Conservation (phyloP, 2,329 filamentous ascomycete species). For the Trichoderma atroviride region DNA sequence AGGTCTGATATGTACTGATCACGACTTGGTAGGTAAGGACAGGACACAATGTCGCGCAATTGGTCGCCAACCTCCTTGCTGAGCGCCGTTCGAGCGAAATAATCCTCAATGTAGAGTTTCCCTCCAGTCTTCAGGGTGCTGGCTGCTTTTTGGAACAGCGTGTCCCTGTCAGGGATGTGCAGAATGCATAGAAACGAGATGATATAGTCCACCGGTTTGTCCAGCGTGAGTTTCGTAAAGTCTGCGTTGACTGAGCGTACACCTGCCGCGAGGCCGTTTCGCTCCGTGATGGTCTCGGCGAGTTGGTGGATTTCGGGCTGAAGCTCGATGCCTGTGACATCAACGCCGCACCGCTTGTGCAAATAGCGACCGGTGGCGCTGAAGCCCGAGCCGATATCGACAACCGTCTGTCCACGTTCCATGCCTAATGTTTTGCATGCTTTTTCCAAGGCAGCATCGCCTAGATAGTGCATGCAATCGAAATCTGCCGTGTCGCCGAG, state of each 20-base stretch:
- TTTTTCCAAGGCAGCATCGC: background rate
- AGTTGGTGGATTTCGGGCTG: slow-evolving; percentile 9
- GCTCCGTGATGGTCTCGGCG: background rate
- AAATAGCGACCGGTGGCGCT: slow-evolving; percentile 14
- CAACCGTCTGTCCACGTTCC: background rate
- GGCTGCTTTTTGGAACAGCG: slow-evolving; percentile 8
- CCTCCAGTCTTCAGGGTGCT: background rate
- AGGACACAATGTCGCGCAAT: background rate
- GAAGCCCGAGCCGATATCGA: slow-evolving; percentile 14
- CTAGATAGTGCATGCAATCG: slow-evolving; percentile 20
- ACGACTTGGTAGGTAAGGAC: slow-evolving; percentile 7
- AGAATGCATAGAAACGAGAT: slow-evolving; percentile 11
- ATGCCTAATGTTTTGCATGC: background rate
- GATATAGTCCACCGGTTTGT: slow-evolving; percentile 7
- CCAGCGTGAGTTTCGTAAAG: background rate
- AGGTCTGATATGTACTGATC: background rate
- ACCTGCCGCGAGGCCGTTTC: background rate
- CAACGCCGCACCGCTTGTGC: background rate
- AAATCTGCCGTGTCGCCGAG: slow-evolving; percentile 12
- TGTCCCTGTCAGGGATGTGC: background rate
- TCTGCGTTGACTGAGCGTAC: slow-evolving; percentile 12
- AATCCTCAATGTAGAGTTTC: slow-evolving; percentile 8
- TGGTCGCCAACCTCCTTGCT: background rate
- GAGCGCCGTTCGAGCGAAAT: background rate
- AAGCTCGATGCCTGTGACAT: slow-evolving; percentile 7